A percentile compares a stretch with the other conserved stretches of the same genome.
These are phyloP conservation scores for Pythium dissotocum DNA, from an alignment of 352 stramenopile species.

Conservation along the genomic window DNA sequence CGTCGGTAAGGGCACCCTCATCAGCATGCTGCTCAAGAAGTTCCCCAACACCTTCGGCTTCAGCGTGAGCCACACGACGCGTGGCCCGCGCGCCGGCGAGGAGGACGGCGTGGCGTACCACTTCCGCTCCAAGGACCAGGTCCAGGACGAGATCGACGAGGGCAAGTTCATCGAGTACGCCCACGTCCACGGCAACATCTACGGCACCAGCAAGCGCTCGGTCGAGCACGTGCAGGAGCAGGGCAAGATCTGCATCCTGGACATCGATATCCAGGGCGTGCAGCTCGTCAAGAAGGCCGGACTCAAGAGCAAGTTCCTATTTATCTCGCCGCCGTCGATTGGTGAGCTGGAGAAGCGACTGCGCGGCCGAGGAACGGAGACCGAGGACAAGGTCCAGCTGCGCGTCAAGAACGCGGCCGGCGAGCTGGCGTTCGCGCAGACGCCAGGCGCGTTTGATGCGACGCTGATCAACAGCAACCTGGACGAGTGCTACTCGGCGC, in stretches of 20 bases:
- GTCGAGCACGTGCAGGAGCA: slow-evolving; percentile 92
- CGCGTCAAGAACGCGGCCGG: slow-evolving; percentile 92
- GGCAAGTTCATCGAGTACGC: slow-evolving; percentile 98
- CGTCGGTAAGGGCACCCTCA: slow-evolving; percentile 96
- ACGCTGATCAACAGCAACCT: slow-evolving; percentile 90
- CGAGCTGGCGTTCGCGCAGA: slow-evolving; percentile 91
- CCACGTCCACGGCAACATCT: slow-evolving; percentile 97
- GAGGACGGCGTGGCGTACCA: slow-evolving; percentile 97
- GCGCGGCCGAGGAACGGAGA: slow-evolving; percentile 94
- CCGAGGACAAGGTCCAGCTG: slow-evolving; percentile 94
- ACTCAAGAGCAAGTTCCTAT: slow-evolving; percentile 94
- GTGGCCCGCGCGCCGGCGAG: slow-evolving; percentile 92
- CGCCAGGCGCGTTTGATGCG: slow-evolving; percentile 85
- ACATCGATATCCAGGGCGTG: slow-evolving; percentile 99
- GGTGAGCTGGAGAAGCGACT: slow-evolving; percentile 94
- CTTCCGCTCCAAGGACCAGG: slow-evolving; percentile 93
- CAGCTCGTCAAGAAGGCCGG: slow-evolving; percentile 90
- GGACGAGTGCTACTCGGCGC: slow-evolving; percentile 74
- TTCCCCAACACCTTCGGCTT: slow-evolving; percentile 93
- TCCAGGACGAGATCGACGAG: slow-evolving; percentile 93
- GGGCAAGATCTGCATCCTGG: slow-evolving; percentile 97
- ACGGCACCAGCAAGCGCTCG: slow-evolving; percentile 94
- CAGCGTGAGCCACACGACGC: slow-evolving; percentile 97
- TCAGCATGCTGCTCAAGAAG: slow-evolving; percentile 88
- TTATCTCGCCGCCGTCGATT: slow-evolving; percentile 96